A percentile compares a stretch with the other conserved stretches of the same genome.
Conservation (phyloP, 352 stramenopile species). For the Phytophthora tentaculata region DNA sequence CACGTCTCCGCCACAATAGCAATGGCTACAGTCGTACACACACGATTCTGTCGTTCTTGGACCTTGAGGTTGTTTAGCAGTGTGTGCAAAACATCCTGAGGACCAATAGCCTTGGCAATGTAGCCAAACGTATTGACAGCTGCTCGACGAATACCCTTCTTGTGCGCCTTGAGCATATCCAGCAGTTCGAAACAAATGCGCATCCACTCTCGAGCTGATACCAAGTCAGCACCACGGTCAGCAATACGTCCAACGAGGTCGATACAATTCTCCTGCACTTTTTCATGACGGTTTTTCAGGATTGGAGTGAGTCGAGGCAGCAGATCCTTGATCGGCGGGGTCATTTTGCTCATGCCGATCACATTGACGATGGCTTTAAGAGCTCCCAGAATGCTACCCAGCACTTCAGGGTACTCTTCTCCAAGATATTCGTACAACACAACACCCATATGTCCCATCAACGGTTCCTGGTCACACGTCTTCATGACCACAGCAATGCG, state of each 20-base stretch:
- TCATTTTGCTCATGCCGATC: conserved; percentile 99
- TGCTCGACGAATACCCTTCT: conserved; percentile 98
- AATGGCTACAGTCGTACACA: conserved; percentile 99
- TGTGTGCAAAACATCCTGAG: conserved; percentile 99
- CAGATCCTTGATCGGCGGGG: conserved; percentile 98
- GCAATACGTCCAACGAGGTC: conserved; percentile 98
- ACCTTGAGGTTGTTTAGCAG: conserved; percentile 99
- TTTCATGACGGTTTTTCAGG: conserved; percentile 99
- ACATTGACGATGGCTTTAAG: conserved; percentile 99
- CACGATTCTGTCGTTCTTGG: conserved; percentile 98
- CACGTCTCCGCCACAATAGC: conserved; percentile 99
- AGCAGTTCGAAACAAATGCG: conserved; percentile 99
- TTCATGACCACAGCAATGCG: conserved; percentile 99
- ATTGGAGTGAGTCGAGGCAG: conserved; percentile 99
- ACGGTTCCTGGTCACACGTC: conserved; percentile 97
- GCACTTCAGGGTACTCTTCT: conserved; percentile 99
- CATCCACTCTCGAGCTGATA: conserved; percentile 99
- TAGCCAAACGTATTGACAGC: conserved; percentile 99
- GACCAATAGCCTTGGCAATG: conserved; percentile 99
- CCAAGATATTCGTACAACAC: conserved; percentile 99
- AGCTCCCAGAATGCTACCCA: conserved; percentile 98
- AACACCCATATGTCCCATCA: conserved; percentile 99
- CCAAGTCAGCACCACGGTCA: conserved; percentile 97
- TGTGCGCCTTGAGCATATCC: conserved; percentile 99
- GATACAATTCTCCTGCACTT: conserved; percentile 97